Conservation (phyloP, 371 early-diverging fungal genomes). For the Chytridiales sp. region DNA sequence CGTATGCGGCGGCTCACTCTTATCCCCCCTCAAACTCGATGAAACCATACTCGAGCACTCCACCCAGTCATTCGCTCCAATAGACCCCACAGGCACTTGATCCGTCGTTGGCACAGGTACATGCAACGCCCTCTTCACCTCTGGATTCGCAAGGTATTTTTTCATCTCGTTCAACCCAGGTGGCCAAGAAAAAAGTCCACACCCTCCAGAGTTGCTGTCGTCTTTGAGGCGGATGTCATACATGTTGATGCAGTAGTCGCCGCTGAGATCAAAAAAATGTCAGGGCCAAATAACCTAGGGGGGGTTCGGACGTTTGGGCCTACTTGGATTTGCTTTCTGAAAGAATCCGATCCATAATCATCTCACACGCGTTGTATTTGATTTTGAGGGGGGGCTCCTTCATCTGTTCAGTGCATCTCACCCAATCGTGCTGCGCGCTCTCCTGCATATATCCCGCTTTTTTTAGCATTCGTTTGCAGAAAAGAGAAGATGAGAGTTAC, state of each 20-base stretch:
- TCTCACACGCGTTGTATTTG: slow-evolving; percentile 36
- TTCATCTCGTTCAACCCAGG: slow-evolving; percentile 61
- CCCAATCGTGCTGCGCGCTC: slow-evolving; percentile 19
- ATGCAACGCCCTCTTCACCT: slow-evolving; percentile 15
- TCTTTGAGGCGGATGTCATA: slow-evolving; percentile 79
- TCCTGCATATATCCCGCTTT: background rate
- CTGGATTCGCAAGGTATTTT: slow-evolving; percentile 56
- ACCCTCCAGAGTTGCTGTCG: slow-evolving; percentile 50
- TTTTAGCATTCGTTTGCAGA: slow-evolving; percentile 3
- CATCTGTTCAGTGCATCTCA: slow-evolving; percentile 21
- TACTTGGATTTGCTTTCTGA: slow-evolving; percentile 20
- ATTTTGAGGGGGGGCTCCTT: slow-evolving; percentile 4
- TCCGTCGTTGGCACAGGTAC: slow-evolving; percentile 16
- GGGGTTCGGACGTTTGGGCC: background rate
- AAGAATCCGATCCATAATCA: slow-evolving; percentile 34
- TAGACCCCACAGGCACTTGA: no score
- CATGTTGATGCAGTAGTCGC: slow-evolving; percentile 67
- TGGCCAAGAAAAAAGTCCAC: slow-evolving; percentile 75
- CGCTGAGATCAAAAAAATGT: slow-evolving; percentile 17
- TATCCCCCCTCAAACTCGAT: slow-evolving; percentile 48
- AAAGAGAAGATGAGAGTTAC: background rate
- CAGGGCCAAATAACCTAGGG: background rate
- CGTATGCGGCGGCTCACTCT: slow-evolving; percentile 49
- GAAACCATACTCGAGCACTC: slow-evolving; percentile 65
- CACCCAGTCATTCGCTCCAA: slow-evolving; percentile 54